These are phyloP conservation scores for Rhexocercosporidium sp. DNA, from an alignment of 2,329 filamentous ascomycete genomes.

Conservation along the genomic window DNA sequence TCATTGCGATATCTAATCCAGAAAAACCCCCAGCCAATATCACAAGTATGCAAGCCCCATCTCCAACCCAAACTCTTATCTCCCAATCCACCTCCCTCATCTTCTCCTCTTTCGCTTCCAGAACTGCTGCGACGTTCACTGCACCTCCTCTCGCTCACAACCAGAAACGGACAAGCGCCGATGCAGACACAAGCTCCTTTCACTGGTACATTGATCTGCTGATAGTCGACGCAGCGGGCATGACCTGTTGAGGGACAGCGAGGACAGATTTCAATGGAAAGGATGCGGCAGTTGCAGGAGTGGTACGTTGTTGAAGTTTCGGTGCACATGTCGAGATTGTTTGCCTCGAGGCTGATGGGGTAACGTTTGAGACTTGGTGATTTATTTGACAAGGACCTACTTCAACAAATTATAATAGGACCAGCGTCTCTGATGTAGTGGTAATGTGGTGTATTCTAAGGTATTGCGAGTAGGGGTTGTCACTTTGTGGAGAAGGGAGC, in stretches of 20 bases:
- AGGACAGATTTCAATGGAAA: background rate
- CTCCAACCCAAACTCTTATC: background rate
- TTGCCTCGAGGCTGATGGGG: background rate
- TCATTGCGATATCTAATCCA: background rate
- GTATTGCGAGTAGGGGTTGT: no score
- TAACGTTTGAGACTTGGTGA: background rate
- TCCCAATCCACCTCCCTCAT: background rate
- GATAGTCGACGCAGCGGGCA: background rate
- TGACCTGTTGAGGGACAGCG: background rate
- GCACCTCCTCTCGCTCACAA: background rate
- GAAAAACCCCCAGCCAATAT: background rate
- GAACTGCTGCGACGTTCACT: background rate
- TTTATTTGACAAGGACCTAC: no score
- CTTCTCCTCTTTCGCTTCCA: background rate
- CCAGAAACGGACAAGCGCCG: background rate
- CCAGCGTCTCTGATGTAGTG: no score
- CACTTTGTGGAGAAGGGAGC: no score
- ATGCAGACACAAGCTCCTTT: background rate
- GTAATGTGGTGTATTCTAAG: no score
- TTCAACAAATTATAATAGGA: no score
- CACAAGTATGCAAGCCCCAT: background rate
- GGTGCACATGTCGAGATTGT: background rate
- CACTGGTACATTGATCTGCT: background rate
- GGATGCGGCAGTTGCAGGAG: background rate
- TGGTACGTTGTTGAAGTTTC: background rate